Conservation (phyloP, 192 early-diverging fungal species). For the Coemansia sp. region DNA sequence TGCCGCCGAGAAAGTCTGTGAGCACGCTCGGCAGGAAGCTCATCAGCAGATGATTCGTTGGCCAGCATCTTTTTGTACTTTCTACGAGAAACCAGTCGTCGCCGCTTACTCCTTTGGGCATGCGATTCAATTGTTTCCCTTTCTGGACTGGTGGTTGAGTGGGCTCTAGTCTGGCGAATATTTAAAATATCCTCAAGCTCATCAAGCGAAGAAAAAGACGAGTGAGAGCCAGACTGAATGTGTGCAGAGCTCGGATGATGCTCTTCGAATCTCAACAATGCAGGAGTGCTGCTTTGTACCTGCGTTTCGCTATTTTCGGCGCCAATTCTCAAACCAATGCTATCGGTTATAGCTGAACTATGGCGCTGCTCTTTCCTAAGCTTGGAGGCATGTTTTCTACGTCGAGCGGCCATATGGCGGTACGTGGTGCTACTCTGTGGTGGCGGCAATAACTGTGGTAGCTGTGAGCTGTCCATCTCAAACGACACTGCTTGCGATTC, state of each 20-base stretch:
- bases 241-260: too few relatives aligned
- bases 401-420: conserved; percentile 22
- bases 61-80: too few relatives aligned
- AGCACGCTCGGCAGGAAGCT: conserved; percentile 22
- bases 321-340: too few relatives aligned
- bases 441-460: conserved; percentile 1
- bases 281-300: too few relatives aligned
- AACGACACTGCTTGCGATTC: conserved; percentile 10
- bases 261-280: too few relatives aligned
- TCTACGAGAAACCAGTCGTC: conserved; percentile 7
- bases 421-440: conserved; percentile 23
- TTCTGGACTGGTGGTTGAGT: too few relatives aligned
- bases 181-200: neutral
- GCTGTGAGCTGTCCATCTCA: neutral
- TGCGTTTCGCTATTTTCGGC: too few relatives aligned
- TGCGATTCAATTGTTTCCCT: neutral
- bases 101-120: neutral
- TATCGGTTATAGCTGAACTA: too few relatives aligned
- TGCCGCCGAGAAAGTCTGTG: conserved; percentile 24
- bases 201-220: conserved; percentile 2
- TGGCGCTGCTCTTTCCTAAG: too few relatives aligned
- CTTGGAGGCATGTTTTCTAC: conserved; percentile 1
- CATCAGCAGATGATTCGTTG: conserved; percentile 1
- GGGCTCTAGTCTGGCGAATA: too few relatives aligned
- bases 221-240: neutral